phyloP scores from a whole-genome alignment of 768 basidiomycete species.

The Tremella yokohamensis region DNA sequence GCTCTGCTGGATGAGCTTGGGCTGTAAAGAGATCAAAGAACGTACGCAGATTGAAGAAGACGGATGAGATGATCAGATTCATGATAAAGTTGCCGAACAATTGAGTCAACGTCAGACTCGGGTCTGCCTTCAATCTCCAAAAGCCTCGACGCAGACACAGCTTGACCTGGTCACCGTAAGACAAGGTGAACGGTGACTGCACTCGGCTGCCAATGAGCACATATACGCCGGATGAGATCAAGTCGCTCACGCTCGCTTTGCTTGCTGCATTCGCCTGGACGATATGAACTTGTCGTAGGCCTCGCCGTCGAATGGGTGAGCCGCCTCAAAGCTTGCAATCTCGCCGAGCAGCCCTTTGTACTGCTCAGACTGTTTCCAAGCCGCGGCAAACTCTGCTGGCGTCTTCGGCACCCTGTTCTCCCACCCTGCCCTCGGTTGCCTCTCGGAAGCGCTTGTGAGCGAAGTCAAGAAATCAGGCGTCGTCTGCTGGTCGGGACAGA shows the following conservation, averaged over 20 bases:
- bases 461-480: conserved; percentile 70
- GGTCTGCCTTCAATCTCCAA: conserved; percentile 68
- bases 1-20: conserved; percentile 11
- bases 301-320: conserved; percentile 45
- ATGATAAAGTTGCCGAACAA: conserved; percentile 62
- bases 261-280: conserved; percentile 61
- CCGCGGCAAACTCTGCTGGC: conserved; percentile 60
- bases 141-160: conserved; percentile 61
- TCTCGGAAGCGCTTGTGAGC: conserved; percentile 57
- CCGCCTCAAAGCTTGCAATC: conserved; percentile 59
- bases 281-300: conserved; percentile 69
- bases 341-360: conserved; percentile 58
- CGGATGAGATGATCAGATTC: conserved; percentile 57
- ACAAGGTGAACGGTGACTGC: conserved; percentile 55
- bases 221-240: conserved; percentile 69
- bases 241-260: conserved; percentile 73
- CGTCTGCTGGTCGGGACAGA: conserved; percentile 75
- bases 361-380: conserved; percentile 56
- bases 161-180: conserved; percentile 55
- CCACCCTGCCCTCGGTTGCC: conserved; percentile 64
- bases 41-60: conserved; percentile 68
- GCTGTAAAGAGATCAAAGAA: conserved; percentile 59
- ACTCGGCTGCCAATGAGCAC: conserved; percentile 58
- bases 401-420: conserved; percentile 61
- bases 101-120: conserved; percentile 56